Percentiles rank a stretch among this genome's conserved stretches.
These are phyloP conservation scores for Globisporangium barbulae DNA, from an alignment of 352 stramenopile genomes.

Conservation along the genomic window DNA sequence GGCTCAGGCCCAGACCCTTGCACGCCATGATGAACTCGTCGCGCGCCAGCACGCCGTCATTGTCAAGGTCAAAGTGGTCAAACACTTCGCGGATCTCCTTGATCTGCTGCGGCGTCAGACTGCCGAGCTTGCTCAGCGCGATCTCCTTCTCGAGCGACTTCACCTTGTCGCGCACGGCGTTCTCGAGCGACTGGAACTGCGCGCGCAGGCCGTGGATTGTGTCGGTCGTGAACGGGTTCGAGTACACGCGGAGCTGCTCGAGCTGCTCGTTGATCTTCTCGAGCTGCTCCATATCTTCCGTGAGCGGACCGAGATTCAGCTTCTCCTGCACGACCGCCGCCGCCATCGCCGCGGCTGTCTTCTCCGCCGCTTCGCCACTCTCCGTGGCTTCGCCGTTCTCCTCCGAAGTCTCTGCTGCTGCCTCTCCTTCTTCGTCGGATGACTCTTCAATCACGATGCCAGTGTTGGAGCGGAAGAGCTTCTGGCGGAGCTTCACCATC, in stretches of 20 bases:
- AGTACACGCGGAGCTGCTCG: constrained; percentile 79
- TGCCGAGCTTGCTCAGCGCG: constrained; percentile 76
- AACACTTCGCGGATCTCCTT: constrained; percentile 90
- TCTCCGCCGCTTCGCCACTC: constrained; percentile 4
- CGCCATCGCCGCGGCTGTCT: neutral
- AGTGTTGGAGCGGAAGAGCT: constrained; percentile 66
- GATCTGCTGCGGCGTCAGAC: constrained; percentile 79
- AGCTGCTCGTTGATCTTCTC: constrained; percentile 83
- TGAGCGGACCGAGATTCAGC: constrained; percentile 43
- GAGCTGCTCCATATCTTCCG: constrained; percentile 77
- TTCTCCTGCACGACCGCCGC: constrained; percentile 21
- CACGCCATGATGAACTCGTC: constrained; percentile 91
- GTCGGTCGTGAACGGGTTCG: constrained; percentile 88
- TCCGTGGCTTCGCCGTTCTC: too few relatives aligned
- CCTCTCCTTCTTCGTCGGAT: constrained; percentile 19
- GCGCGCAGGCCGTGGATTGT: constrained; percentile 87
- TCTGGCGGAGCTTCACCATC: constrained; percentile 68
- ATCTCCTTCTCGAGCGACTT: constrained; percentile 90
- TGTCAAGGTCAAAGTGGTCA: constrained; percentile 87
- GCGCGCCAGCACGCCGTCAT: constrained; percentile 79
- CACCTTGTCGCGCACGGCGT: constrained; percentile 71
- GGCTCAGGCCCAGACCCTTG: constrained; percentile 80
- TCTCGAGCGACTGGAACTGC: constrained; percentile 82
- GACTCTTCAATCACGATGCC: constrained; percentile 37
- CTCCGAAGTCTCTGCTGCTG: neutral